Evolutionary conservation across 257 asterid genomes (phyloP).

Genomic region (Primulina eburnea): DNA sequence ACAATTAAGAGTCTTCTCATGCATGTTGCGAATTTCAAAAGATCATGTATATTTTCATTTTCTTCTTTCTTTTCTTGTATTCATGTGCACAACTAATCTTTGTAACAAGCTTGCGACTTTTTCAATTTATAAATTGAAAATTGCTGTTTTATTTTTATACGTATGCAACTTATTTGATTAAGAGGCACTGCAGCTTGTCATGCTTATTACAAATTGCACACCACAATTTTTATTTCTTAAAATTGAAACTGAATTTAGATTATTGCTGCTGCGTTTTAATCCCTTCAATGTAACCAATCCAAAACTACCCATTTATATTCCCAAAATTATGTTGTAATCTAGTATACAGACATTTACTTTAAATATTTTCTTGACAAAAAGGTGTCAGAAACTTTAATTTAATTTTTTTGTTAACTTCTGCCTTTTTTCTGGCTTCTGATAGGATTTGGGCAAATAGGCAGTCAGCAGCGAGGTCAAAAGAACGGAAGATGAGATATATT

Average conservation of each 20-base stretch:
- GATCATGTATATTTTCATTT: too few species aligned
- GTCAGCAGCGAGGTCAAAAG: constrained; percentile 98
- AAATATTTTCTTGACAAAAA: not conserved
- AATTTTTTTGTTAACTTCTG: not conserved
- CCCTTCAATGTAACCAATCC: not conserved
- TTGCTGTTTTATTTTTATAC: too few species aligned
- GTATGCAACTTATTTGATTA: too few species aligned
- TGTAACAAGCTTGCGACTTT: too few species aligned
- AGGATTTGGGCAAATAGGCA: constrained; percentile 99
- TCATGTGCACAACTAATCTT: too few species aligned
- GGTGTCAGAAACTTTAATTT: not conserved
- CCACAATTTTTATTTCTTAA: too few species aligned
- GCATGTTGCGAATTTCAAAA: too few species aligned
- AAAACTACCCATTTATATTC: not conserved
- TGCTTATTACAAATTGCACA: too few species aligned
- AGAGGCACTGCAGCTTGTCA: too few species aligned
- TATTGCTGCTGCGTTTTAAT: constrained; percentile 3
- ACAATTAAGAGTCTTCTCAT: too few species aligned
- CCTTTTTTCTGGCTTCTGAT: constrained; percentile 15
- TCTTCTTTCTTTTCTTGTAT: too few species aligned
- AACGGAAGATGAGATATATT: constrained; percentile 96
- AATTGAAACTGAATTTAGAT: not conserved
- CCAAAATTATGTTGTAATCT: constrained; percentile 8
- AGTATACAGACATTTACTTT: constrained; percentile 1
- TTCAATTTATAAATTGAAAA: too few species aligned